These are phyloP conservation scores for Prunus mume DNA, from an alignment of 306 rosid species.

Conservation along the genomic window DNA sequence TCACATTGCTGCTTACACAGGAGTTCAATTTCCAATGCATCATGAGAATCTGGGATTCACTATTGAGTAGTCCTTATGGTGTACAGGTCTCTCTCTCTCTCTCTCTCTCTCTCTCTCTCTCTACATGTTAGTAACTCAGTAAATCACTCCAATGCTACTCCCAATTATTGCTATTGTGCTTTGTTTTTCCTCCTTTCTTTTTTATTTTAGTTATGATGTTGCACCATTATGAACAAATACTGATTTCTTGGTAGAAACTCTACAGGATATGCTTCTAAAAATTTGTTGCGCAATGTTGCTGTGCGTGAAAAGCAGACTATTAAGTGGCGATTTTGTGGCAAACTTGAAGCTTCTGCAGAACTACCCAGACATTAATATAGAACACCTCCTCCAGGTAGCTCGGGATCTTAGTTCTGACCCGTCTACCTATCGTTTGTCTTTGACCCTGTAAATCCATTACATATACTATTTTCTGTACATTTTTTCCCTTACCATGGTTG, in stretches of 20 bases:
- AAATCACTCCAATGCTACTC: too few species aligned
- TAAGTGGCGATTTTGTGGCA: slow-evolving; percentile 70
- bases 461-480: neutral
- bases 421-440: slow-evolving; percentile 47
- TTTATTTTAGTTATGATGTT: neutral
- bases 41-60: slow-evolving; percentile 83
- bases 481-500: slow-evolving; percentile 5
- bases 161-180: too few species aligned
- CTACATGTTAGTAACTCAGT: neutral
- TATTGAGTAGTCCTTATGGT: slow-evolving; percentile 67
- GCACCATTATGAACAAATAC: neutral
- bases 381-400: slow-evolving; percentile 70
- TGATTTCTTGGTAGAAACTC: neutral
- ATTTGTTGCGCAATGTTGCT: slow-evolving; percentile 81
- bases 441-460: slow-evolving; percentile 31
- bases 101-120: slow-evolving; percentile 4
- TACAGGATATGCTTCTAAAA: slow-evolving; percentile 80
- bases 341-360: slow-evolving; percentile 71
- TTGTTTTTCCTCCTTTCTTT: neutral
- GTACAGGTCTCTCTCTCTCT: slow-evolving; percentile 57
- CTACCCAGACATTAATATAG: slow-evolving; percentile 63
- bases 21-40: slow-evolving; percentile 65
- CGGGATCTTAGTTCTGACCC: slow-evolving; percentile 59
- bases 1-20: slow-evolving; percentile 76
- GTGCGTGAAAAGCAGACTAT: slow-evolving; percentile 54